Evolutionary conservation across 2,329 filamentous ascomycete species (phyloP).

Genomic region (Aspergillus novoparasiticus): DNA sequence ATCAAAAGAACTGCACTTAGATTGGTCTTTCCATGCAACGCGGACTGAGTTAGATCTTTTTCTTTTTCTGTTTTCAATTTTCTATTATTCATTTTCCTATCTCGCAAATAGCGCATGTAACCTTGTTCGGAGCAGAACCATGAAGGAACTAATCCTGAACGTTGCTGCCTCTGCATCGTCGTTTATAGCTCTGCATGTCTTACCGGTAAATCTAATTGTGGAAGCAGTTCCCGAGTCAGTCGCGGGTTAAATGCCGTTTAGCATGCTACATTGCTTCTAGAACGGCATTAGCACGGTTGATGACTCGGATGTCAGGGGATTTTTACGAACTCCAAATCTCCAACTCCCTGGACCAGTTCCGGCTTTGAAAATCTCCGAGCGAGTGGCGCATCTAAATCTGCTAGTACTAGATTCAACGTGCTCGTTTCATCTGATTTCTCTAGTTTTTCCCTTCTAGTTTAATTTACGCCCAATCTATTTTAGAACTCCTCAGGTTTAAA

Average conservation of each 20-base stretch:
- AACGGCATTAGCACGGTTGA: not conserved
- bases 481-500: not conserved
- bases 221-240: not conserved
- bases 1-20: not conserved
- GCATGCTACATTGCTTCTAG: not conserved
- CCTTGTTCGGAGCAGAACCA: not conserved
- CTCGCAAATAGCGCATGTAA: not conserved
- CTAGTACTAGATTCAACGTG: not conserved
- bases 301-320: not conserved
- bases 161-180: not conserved
- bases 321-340: not conserved
- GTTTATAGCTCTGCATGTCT: not conserved
- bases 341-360: not conserved
- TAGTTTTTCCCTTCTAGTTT: not conserved
- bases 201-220: not conserved
- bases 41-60: not conserved
- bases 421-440: not conserved
- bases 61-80: not conserved
- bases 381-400: slow-evolving; percentile 1
- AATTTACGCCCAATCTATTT: not conserved
- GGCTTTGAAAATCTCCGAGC: not conserved
- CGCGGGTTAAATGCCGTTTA: not conserved
- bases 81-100: not conserved
- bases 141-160: not conserved
- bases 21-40: not conserved